These are phyloP conservation scores for Wickerhamomyces sp. DNA, from an alignment of 1,139 yeast genomes.

Conservation along the genomic window DNA sequence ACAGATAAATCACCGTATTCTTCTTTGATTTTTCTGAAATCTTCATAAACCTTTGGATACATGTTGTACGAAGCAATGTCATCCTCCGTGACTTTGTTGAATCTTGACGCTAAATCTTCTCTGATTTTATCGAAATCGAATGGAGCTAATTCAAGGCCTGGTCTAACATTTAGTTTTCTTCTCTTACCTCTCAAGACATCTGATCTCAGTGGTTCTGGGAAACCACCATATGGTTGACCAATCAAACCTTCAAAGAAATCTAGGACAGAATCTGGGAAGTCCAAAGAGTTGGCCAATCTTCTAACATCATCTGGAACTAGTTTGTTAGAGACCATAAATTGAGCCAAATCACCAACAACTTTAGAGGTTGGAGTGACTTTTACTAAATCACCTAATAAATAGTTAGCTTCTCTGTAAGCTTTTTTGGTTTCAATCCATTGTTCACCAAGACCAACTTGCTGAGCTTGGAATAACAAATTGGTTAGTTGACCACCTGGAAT, in stretches of 20 bases:
- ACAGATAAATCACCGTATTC: slow-evolving; percentile 90
- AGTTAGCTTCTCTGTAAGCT: slow-evolving; percentile 87
- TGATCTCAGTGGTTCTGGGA: slow-evolving; percentile 97
- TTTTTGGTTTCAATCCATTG: slow-evolving; percentile 95
- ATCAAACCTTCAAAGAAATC: slow-evolving; percentile 98
- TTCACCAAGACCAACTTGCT: slow-evolving; percentile 94
- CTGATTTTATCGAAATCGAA: slow-evolving; percentile 67
- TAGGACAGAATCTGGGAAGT: slow-evolving; percentile 96
- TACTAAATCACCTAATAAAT: slow-evolving; percentile 89
- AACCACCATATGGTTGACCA: slow-evolving; percentile 99
- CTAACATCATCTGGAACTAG: slow-evolving; percentile 78
- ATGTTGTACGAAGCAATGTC: slow-evolving; percentile 94
- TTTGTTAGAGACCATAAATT: slow-evolving; percentile 96
- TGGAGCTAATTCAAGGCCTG: slow-evolving; percentile 85
- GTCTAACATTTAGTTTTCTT: slow-evolving; percentile 81
- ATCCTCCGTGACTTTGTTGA: slow-evolving; percentile 64
- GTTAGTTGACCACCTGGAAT: slow-evolving; percentile 99
- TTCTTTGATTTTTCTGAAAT: slow-evolving; percentile 66
- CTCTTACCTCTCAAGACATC: slow-evolving; percentile 86
- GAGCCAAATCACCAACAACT: slow-evolving; percentile 98
- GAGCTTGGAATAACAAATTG: slow-evolving; percentile 96
- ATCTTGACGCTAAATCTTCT: slow-evolving; percentile 66
- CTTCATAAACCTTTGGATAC: slow-evolving; percentile 97
- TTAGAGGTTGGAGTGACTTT: slow-evolving; percentile 98
- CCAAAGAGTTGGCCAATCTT: slow-evolving; percentile 82